A percentile compares a stretch with the other conserved stretches of the same genome.
Evolutionary conservation across 768 basidiomycete species (phyloP).

Genomic region (Myochromella boudieri): DNA sequence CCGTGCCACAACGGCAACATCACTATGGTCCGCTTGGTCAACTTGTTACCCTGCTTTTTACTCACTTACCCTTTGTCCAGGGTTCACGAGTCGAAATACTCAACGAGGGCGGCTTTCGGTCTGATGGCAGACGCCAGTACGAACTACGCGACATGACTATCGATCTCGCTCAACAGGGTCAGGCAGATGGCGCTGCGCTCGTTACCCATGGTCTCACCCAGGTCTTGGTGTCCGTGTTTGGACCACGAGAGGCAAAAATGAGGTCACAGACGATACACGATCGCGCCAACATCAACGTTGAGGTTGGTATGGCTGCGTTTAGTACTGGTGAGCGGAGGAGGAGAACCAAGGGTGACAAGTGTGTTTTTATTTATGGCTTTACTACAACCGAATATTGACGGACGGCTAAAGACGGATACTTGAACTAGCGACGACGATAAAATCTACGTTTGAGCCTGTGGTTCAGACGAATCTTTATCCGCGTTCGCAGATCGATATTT

Average conservation of each 20-base stretch:
- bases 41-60: too few relatives aligned
- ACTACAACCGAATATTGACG: not conserved
- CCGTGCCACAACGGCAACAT: too few relatives aligned
- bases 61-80: too few relatives aligned
- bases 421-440: slow-evolving; percentile 84
- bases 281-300: slow-evolving; percentile 86
- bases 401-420: slow-evolving; percentile 64
- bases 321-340: slow-evolving; percentile 79
- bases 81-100: slow-evolving; percentile 69
- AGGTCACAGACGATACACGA: slow-evolving; percentile 83
- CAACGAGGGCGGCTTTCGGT: slow-evolving; percentile 85
- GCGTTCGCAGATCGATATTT: slow-evolving; percentile 92
- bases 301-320: slow-evolving; percentile 85
- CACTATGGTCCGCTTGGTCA: too few relatives aligned
- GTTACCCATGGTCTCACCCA: slow-evolving; percentile 90
- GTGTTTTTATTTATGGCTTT: slow-evolving; percentile 30
- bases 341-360: slow-evolving; percentile 86
- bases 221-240: slow-evolving; percentile 86
- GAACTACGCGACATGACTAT: slow-evolving; percentile 84
- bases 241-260: slow-evolving; percentile 86
- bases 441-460: slow-evolving; percentile 95
- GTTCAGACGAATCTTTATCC: slow-evolving; percentile 90
- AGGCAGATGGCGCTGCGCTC: slow-evolving; percentile 83
- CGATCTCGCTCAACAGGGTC: slow-evolving; percentile 69
- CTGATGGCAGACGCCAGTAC: slow-evolving; percentile 90